Evolutionary conservation across 768 basidiomycete genomes (phyloP).

Genomic region (Cyclocybe aegerita): DNA sequence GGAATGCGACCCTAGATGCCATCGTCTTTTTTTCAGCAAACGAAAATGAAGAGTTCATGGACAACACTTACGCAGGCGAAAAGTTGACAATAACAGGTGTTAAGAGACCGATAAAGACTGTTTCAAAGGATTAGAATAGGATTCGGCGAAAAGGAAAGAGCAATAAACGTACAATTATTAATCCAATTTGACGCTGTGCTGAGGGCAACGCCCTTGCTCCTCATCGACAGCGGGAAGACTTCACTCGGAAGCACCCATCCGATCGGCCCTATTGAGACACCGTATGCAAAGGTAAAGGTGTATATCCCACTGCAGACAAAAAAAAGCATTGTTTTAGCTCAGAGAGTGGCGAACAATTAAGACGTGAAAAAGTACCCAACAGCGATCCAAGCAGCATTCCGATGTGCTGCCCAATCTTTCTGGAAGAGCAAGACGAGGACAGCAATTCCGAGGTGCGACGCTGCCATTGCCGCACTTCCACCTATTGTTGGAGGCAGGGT

Average conservation of each 20-base stretch:
- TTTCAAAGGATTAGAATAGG: neutral
- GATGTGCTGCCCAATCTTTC: slow-evolving; percentile 58
- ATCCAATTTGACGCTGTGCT: slow-evolving; percentile 86
- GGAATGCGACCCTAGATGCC: slow-evolving; percentile 58
- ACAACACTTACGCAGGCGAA: slow-evolving; percentile 52
- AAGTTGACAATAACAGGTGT: slow-evolving; percentile 65
- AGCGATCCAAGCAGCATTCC: slow-evolving; percentile 63
- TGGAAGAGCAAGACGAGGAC: slow-evolving; percentile 56
- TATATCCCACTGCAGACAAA: slow-evolving; percentile 54
- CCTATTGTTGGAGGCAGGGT: slow-evolving; percentile 15
- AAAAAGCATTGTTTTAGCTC: too few species aligned
- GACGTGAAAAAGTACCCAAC: slow-evolving; percentile 44
- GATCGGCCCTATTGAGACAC: slow-evolving; percentile 75
- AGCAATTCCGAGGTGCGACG: slow-evolving; percentile 66
- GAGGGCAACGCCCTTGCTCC: slow-evolving; percentile 80
- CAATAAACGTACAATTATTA: slow-evolving; percentile 63
- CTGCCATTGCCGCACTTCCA: slow-evolving; percentile 64
- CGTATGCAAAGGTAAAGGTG: slow-evolving; percentile 75
- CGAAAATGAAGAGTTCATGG: neutral
- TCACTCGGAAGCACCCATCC: slow-evolving; percentile 86
- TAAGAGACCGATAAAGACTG: slow-evolving; percentile 61
- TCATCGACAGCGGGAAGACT: slow-evolving; percentile 76
- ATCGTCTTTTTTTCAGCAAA: neutral
- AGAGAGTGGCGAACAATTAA: neutral
- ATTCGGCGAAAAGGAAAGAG: neutral